Evolutionary conservation across 2,329 filamentous ascomycete species (phyloP).

Genomic region (Aspergillus pseudoterreus): DNA sequence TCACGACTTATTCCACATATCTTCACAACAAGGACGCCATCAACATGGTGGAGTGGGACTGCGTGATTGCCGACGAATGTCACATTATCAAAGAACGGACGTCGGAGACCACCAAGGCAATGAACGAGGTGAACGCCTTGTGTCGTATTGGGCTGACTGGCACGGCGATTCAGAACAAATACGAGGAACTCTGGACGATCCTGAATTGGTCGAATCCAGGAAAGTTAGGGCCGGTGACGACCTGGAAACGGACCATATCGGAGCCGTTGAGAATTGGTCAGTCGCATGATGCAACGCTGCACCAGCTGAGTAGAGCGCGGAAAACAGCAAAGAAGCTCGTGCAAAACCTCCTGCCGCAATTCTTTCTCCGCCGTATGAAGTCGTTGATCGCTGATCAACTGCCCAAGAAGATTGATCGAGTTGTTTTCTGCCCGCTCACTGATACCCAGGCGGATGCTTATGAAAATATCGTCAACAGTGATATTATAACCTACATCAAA

Average conservation of each 20-base stretch:
- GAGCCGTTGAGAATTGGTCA: constrained; percentile 82
- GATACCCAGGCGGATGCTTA: constrained; percentile 78
- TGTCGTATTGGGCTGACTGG: constrained; percentile 92
- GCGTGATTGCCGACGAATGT: constrained; percentile 90
- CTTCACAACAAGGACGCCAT: constrained; percentile 68
- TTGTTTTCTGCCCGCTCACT: constrained; percentile 92
- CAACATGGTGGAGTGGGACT: constrained; percentile 89
- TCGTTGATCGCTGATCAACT: constrained; percentile 85
- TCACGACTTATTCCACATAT: constrained; percentile 93
- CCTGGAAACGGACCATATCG: constrained; percentile 76
- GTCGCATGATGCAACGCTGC: constrained; percentile 82
- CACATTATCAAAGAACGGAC: constrained; percentile 78
- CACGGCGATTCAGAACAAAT: constrained; percentile 96
- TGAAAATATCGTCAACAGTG: constrained; percentile 71
- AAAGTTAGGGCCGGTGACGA: constrained; percentile 59
- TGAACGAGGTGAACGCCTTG: constrained; percentile 86
- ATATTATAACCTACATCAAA: constrained; percentile 66
- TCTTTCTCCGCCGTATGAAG: constrained; percentile 92
- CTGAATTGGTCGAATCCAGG: constrained; percentile 96
- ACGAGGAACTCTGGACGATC: constrained; percentile 94
- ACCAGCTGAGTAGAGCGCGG: constrained; percentile 76
- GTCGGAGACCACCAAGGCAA: constrained; percentile 75
- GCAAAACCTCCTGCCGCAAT: constrained; percentile 79
- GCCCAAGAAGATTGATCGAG: constrained; percentile 88
- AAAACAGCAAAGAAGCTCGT: constrained; percentile 81